phyloP scores from a whole-genome alignment of 164 flowering plant genomes.

The Vitis cinerea region DNA sequence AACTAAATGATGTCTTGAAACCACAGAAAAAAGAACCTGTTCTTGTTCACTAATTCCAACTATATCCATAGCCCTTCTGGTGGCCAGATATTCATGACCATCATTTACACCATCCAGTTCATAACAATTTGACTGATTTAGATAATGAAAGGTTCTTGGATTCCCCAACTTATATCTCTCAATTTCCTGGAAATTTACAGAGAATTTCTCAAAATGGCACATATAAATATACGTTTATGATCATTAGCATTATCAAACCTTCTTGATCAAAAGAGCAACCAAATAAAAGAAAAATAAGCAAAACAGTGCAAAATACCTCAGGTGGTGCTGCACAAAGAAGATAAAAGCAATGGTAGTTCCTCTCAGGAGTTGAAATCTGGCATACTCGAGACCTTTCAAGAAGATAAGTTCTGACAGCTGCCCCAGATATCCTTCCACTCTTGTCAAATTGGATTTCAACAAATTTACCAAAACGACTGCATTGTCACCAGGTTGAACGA shows the following conservation, averaged over 20 bases:
- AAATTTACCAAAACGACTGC: constrained; percentile 28
- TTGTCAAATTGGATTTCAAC: constrained; percentile 29
- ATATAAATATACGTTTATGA: not conserved
- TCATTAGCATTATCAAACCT: no score
- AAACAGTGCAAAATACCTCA: constrained; percentile 14
- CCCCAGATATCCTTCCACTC: constrained; percentile 24
- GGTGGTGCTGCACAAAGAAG: constrained; percentile 26
- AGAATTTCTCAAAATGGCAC: not conserved
- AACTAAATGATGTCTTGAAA: not conserved
- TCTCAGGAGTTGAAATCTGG: constrained; percentile 25
- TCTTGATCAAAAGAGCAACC: not conserved
- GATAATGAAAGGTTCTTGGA: constrained; percentile 21
- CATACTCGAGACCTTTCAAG: constrained; percentile 26
- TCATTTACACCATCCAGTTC: constrained; percentile 23
- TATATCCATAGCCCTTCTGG: constrained; percentile 26
- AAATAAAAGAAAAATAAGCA: not conserved
- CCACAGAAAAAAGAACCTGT: constrained; percentile 12
- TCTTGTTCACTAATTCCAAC: constrained; percentile 26
- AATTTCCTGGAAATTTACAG: constrained; percentile 7
- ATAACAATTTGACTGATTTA: constrained; percentile 23
- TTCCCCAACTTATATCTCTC: constrained; percentile 19
- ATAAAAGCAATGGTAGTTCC: constrained; percentile 26
- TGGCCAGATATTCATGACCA: constrained; percentile 23
- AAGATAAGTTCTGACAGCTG: constrained; percentile 20
- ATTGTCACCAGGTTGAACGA: not conserved